Conservation (phyloP, 148 eudicot species). For the Limonium bicolor region DNA sequence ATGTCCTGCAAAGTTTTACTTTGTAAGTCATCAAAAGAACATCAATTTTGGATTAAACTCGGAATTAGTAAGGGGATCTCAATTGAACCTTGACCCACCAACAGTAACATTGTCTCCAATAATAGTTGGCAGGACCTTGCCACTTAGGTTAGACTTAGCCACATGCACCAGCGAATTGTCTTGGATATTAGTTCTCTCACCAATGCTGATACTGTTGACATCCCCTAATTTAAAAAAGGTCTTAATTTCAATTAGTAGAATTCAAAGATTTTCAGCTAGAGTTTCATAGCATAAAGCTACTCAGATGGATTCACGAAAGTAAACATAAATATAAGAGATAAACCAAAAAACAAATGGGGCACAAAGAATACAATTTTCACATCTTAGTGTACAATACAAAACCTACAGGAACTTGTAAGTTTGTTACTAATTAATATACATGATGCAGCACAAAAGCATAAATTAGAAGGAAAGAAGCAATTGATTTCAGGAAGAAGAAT, state of each 20-base stretch:
- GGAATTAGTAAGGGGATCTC: neutral
- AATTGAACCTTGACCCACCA: constrained; percentile 20
- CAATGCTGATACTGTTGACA: constrained; percentile 46
- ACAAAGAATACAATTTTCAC: too few relatives aligned
- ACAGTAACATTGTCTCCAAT: constrained; percentile 50
- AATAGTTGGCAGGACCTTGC: constrained; percentile 40
- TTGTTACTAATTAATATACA: too few relatives aligned
- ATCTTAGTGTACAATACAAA: too few relatives aligned
- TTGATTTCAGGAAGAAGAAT: too few relatives aligned
- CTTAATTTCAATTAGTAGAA: too few relatives aligned
- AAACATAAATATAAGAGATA: too few relatives aligned
- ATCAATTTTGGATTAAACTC: neutral
- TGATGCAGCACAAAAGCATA: too few relatives aligned
- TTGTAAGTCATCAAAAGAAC: neutral
- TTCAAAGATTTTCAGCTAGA: neutral
- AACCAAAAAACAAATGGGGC: too few relatives aligned
- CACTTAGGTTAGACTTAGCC: constrained; percentile 41
- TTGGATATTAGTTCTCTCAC: constrained; percentile 51
- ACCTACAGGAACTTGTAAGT: too few relatives aligned
- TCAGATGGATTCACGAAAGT: too few relatives aligned
- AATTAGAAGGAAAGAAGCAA: too few relatives aligned
- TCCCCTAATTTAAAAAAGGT: constrained; percentile 25
- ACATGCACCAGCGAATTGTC: constrained; percentile 56
- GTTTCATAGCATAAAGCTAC: too few relatives aligned
- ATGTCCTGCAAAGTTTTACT: constrained; percentile 15